Conservation (phyloP, 2,329 filamentous ascomycete genomes). For the Ophiostoma sp. region DNA sequence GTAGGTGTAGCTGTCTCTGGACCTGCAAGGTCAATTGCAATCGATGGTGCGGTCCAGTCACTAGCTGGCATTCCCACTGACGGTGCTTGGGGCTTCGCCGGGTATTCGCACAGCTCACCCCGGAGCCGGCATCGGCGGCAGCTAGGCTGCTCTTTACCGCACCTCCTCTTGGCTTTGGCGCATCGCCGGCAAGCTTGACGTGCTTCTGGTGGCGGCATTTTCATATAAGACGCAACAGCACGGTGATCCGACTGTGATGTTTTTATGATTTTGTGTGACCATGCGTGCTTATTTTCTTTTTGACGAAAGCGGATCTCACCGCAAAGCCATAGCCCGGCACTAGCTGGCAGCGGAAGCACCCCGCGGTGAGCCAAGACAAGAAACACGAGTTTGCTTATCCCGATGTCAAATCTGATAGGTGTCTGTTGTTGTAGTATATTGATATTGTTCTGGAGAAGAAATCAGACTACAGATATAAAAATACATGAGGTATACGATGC, state of each 20-base stretch:
- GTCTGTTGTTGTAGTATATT: too few species aligned
- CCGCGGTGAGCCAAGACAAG: too few species aligned
- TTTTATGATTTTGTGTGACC: background rate
- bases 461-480: too few species aligned
- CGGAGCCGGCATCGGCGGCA: background rate
- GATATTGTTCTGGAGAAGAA: too few species aligned
- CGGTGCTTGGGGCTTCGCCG: background rate
- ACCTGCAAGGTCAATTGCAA: background rate
- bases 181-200: background rate
- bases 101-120: background rate
- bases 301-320: background rate
- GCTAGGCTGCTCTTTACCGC: background rate
- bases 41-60: background rate
- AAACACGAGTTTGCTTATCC: too few species aligned
- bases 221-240: background rate
- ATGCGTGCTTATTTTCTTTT: background rate
- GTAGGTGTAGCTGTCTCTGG: background rate
- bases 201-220: background rate
- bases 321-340: background rate
- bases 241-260: background rate
- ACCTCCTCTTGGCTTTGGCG: background rate
- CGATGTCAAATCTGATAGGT: too few species aligned
- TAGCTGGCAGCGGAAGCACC: background rate
- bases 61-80: background rate
- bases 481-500: too few species aligned